Evolutionary conservation across 345 rosid genomes (phyloP), one percentile per base, ranked within the genome.

Genomic region (Excoecaria cochinchinensis): DNA sequence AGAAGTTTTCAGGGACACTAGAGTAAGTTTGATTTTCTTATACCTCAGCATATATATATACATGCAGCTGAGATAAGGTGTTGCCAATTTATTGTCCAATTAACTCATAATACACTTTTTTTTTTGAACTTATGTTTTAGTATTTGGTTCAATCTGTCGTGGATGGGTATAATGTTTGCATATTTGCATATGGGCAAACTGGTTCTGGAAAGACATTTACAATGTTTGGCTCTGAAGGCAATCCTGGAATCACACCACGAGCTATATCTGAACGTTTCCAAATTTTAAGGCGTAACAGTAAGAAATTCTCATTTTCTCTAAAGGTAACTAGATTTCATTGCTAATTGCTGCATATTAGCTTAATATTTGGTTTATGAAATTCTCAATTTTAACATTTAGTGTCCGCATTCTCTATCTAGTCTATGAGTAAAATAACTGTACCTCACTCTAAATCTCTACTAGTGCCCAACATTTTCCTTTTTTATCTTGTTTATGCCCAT

Each of bases 161-260:
- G 10, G 99, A 95, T 86, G 99, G 99, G 15, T 95, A 89, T 73
- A 95, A 95, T 21, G 97, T 95, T 3, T 95, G 98, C 83, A 91
- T 95, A 76, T 95, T 95, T 84, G 99, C 98, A 46, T 93, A 95
- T 80, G 99, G 99, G 62, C 99, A 95, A 89, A 95, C 99, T 72
- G 98, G 98, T 61, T 95, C 99, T 36, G 99, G 98, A 55, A 95
- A 95, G 84, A 95, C 99, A 83, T 95, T 89, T 82, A 95, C 99
- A 0, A 90, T 95, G 78, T 95, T 90, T 82, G 98, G 99, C 62
- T 82, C 92, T 76, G 90, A 85, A 55, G 76, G 69, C 76, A 88
- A 84, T 82, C 96, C 97, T 40, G 99, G 98, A 72, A 86, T 93
- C 69, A 95, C 99, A 40, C 92, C 97, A 60, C 90, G 91, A 13